phyloP scores from a whole-genome alignment of 2,329 filamentous ascomycete genomes.

The Fusarium graminum region DNA sequence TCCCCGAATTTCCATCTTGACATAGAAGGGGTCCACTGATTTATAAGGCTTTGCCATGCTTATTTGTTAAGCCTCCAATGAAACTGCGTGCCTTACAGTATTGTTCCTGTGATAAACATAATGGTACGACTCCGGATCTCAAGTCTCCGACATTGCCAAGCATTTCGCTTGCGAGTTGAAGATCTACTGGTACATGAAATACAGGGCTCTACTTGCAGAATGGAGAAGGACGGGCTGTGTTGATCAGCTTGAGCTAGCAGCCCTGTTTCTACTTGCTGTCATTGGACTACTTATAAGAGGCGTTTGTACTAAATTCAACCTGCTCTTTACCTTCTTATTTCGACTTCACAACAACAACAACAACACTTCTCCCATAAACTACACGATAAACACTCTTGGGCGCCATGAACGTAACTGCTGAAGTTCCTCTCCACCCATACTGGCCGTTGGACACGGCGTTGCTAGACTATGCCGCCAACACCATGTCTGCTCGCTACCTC shows the following conservation, averaged over 20 bases:
- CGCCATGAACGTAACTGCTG: conserved; percentile 18
- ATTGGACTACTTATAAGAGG: conserved; percentile 4
- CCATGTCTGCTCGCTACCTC: conserved; percentile 69
- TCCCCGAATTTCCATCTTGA: conserved; percentile 10
- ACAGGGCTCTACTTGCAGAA: conserved; percentile 1
- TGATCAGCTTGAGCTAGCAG: not conserved
- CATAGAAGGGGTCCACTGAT: conserved; percentile 13
- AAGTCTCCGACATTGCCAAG: conserved; percentile 35
- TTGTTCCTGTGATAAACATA: not conserved
- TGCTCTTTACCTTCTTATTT: not conserved
- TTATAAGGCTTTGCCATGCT: not conserved
- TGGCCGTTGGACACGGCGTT: conserved; percentile 76
- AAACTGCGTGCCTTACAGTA: not conserved
- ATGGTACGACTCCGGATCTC: conserved; percentile 44
- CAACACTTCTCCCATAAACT: not conserved
- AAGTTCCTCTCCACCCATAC: conserved; percentile 70
- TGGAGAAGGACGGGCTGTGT: not conserved
- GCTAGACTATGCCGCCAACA: conserved; percentile 74
- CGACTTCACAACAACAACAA: not conserved
- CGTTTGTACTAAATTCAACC: not conserved
- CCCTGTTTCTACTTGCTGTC: not conserved
- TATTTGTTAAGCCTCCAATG: conserved; percentile 16
- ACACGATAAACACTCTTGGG: conserved; percentile 35
- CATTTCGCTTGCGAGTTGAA: conserved; percentile 6
- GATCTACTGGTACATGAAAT: not conserved